A percentile compares a stretch with the other conserved stretches of the same genome.
phyloP scores from a whole-genome alignment of 1,284 basidiomycete species.

The Heterobasidion irregulare region DNA sequence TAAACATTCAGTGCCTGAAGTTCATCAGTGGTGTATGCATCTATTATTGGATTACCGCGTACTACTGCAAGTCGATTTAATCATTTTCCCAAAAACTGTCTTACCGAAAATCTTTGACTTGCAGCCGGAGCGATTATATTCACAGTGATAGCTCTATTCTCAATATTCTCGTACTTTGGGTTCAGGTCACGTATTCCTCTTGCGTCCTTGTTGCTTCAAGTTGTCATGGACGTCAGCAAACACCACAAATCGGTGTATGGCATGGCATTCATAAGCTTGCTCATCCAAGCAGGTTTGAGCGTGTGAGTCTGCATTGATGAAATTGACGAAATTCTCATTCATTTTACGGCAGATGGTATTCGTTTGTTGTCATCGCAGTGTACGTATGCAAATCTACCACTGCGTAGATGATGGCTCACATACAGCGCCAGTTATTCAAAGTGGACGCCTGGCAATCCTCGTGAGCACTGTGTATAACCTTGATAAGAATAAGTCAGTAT shows the following conservation, averaged over 20 bases:
- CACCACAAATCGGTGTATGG: conserved; percentile 76
- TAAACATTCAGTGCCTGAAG: conserved; percentile 3
- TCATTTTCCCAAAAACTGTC: conserved; percentile 12
- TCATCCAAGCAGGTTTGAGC: conserved; percentile 63
- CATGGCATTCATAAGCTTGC: conserved; percentile 65
- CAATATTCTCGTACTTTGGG: conserved; percentile 58
- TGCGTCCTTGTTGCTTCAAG: conserved; percentile 67
- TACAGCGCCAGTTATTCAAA: conserved; percentile 50
- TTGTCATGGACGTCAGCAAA: conserved; percentile 68
- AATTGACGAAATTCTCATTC: conserved; percentile 9
- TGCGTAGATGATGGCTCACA: background rate
- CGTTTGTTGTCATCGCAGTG: conserved; percentile 64
- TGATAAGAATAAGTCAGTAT: background rate
- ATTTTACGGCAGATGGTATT: conserved; percentile 50
- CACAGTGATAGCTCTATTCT: conserved; percentile 60
- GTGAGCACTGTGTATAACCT: conserved; percentile 26
- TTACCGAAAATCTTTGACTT: conserved; percentile 8
- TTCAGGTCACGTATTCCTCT: conserved; percentile 72
- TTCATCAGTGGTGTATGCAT: conserved; percentile 46
- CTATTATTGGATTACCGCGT: conserved; percentile 76
- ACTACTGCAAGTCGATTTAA: conserved; percentile 50
- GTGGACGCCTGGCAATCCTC: conserved; percentile 69
- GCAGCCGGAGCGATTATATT: conserved; percentile 72
- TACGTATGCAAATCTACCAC: conserved; percentile 24
- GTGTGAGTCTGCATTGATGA: conserved; percentile 40